These are phyloP conservation scores for Chara braunii DNA, from an alignment of 139 green algal species.

Conservation along the genomic window DNA sequence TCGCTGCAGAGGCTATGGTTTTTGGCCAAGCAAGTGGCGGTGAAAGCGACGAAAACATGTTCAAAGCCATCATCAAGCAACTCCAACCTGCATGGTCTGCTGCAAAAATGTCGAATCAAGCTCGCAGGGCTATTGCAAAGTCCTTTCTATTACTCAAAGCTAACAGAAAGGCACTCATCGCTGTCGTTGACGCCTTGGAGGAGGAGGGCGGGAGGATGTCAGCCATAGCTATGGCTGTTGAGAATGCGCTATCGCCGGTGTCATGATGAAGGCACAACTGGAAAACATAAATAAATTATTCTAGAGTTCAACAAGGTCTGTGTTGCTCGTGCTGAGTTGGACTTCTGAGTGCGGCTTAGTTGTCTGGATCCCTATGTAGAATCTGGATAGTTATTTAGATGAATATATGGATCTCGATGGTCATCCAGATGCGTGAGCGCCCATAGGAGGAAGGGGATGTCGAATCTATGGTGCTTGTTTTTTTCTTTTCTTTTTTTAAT, in stretches of 20 bases:
- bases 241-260: constrained; percentile 2
- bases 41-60: constrained; percentile 40
- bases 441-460: too few relatives aligned
- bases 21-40: constrained; percentile 31
- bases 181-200: constrained; percentile 14
- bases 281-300: too few relatives aligned
- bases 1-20: constrained; percentile 29
- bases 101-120: constrained; percentile 37
- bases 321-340: background rate
- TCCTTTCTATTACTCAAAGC: constrained; percentile 17
- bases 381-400: too few relatives aligned
- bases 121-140: constrained; percentile 25
- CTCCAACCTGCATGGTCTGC: constrained; percentile 20
- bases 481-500: too few relatives aligned
- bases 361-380: too few relatives aligned
- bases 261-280: too few relatives aligned
- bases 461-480: too few relatives aligned
- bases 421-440: too few relatives aligned
- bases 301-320: background rate
- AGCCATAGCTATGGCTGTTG: constrained; percentile 18
- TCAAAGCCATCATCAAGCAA: constrained; percentile 13
- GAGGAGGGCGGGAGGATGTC: constrained; percentile 19
- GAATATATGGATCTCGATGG: too few relatives aligned
- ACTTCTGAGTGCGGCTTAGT: too few relatives aligned
- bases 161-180: constrained; percentile 9